Conservation (phyloP, 2,329 filamentous ascomycete species). For the Fusarium begoniae region DNA sequence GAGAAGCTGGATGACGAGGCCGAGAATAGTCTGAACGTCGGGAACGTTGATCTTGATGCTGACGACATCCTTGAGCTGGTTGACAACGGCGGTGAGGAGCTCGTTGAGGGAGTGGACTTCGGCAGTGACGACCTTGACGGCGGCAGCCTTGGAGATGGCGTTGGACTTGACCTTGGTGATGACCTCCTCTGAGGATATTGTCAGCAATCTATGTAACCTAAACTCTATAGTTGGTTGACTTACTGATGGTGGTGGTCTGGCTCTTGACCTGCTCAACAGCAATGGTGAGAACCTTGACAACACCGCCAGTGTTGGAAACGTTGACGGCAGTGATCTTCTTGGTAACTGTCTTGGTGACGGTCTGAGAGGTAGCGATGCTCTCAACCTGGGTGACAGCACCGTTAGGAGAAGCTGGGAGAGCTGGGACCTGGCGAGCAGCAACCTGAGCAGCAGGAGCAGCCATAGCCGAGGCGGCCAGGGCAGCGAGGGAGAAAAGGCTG, state of each 20-base stretch:
- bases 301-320: conserved; percentile 9
- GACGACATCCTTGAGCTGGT: conserved; percentile 18
- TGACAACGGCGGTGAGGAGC: conserved; percentile 11
- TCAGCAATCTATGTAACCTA: background rate
- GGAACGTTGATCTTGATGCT: conserved; percentile 2
- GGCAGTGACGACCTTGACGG: background rate
- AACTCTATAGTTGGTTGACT: background rate
- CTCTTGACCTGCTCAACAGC: conserved; percentile 13
- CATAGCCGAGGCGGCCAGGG: conserved; percentile 10
- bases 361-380: background rate
- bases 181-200: background rate
- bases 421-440: background rate
- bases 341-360: conserved; percentile 21
- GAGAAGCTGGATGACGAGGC: conserved; percentile 14
- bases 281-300: conserved; percentile 19
- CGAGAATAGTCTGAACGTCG: conserved; percentile 20
- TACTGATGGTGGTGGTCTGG: conserved; percentile 14
- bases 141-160: conserved; percentile 9
- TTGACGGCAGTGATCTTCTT: conserved; percentile 18
- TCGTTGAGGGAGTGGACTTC: conserved; percentile 10
- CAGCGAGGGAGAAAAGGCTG: conserved; percentile 16
- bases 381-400: background rate
- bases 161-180: conserved; percentile 12
- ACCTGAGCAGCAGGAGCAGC: conserved; percentile 3
- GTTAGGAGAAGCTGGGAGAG: background rate